Conservation (phyloP, 148 eudicot species). For the Heliamphora exappendiculata region DNA sequence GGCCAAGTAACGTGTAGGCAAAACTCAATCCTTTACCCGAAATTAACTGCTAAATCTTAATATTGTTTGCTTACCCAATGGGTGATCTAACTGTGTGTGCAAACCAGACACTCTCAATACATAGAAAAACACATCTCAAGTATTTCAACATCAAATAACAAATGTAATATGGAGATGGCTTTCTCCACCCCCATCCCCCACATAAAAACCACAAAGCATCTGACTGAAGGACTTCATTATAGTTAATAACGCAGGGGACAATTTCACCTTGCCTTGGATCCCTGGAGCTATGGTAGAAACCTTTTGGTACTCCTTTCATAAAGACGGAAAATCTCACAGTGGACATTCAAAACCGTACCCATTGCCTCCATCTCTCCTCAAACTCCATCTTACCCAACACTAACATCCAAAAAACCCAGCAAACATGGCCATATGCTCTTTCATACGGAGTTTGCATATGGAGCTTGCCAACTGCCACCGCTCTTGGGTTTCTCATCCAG, state of each 20-base stretch:
- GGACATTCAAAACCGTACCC: not conserved
- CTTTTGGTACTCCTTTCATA: not conserved
- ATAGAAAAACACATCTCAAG: no score
- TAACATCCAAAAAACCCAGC: not conserved
- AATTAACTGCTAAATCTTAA: no score
- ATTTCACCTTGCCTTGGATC: not conserved
- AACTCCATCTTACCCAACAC: not conserved
- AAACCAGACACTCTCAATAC: no score
- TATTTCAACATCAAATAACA: no score
- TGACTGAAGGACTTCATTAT: not conserved
- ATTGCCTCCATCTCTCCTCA: not conserved
- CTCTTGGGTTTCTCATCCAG: not conserved
- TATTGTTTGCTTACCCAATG: no score
- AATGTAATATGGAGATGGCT: no score
- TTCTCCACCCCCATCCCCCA: no score
- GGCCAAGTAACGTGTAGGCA: no score
- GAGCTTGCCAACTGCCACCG: not conserved
- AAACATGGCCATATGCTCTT: not conserved
- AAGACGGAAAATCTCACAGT: not conserved
- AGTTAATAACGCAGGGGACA: not conserved
- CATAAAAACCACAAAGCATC: no score
- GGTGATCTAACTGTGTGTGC: not conserved
- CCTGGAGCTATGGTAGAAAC: not conserved
- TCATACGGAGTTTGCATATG: not conserved
- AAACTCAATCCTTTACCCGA: no score